These are phyloP conservation scores for Cordyceps cicadae DNA, from an alignment of 2,329 filamentous ascomycete species.

Conservation along the genomic window DNA sequence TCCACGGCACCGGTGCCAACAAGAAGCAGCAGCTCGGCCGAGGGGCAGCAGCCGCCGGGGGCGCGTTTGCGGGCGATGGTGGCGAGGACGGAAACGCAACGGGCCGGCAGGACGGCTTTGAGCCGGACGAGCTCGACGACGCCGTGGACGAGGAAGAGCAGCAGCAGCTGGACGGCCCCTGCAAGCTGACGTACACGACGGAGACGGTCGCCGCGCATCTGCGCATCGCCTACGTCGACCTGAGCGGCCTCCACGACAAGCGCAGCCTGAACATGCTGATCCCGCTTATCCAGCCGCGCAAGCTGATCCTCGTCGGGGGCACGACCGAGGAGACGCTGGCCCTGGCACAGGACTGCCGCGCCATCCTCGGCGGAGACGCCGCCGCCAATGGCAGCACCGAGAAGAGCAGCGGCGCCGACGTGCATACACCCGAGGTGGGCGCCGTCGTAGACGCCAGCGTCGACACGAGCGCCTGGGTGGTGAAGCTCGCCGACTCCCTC, in stretches of 20 bases:
- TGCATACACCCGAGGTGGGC: constrained; percentile 76
- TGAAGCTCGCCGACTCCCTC: constrained; percentile 78
- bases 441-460: constrained; percentile 78
- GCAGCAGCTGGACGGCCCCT: constrained; percentile 51
- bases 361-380: constrained; percentile 43
- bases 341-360: constrained; percentile 72
- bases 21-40: constrained; percentile 51
- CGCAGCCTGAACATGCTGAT: constrained; percentile 91
- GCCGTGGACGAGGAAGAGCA: constrained; percentile 47
- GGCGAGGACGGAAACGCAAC: constrained; percentile 16
- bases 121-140: constrained; percentile 49
- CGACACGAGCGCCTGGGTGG: constrained; percentile 94
- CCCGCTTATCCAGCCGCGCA: constrained; percentile 85
- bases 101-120: constrained; percentile 28
- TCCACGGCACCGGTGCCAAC: constrained; percentile 31
- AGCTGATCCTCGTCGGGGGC: constrained; percentile 86
- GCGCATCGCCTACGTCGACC: constrained; percentile 81
- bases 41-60: constrained; percentile 33
- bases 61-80: constrained; percentile 30
- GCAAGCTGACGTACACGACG: constrained; percentile 61
- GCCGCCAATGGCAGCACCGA: neutral
- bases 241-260: constrained; percentile 85
- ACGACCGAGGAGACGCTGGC: constrained; percentile 67
- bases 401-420: constrained; percentile 44
- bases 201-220: constrained; percentile 61